These are phyloP conservation scores for Blepharisma japonicum DNA, from an alignment of 73 alveolate genomes.

Conservation along the genomic window DNA sequence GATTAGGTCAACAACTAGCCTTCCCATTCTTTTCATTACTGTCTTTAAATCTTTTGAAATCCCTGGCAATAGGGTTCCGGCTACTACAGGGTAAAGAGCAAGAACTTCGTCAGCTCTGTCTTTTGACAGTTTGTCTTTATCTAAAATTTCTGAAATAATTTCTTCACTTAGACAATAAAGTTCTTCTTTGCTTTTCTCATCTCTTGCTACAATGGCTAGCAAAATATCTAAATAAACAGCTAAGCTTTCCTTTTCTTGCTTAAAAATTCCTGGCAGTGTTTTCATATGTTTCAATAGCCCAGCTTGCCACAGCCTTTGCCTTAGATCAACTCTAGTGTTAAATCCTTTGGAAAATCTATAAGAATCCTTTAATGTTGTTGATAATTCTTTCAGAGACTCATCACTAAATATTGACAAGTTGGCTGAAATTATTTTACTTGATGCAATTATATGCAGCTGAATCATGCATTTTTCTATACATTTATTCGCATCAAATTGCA, in stretches of 20 bases:
- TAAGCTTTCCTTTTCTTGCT: slow-evolving; percentile 44
- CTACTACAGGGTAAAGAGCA: not conserved
- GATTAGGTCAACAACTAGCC: not conserved
- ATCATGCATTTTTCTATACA: slow-evolving; percentile 51
- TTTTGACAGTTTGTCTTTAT: not conserved
- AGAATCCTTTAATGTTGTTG: slow-evolving; percentile 39
- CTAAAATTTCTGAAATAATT: not conserved
- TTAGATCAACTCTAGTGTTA: slow-evolving; percentile 39
- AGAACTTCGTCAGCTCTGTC: not conserved
- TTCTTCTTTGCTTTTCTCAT: not conserved
- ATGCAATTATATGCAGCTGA: slow-evolving; percentile 38
- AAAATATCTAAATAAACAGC: not conserved
- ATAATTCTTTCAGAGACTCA: slow-evolving; percentile 16
- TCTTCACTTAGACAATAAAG: not conserved
- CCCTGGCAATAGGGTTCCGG: not conserved
- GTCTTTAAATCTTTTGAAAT: not conserved
- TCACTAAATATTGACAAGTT: not conserved
- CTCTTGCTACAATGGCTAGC: not conserved
- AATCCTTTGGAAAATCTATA: slow-evolving; percentile 53
- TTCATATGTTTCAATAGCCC: slow-evolving; percentile 55
- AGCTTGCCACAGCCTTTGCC: slow-evolving; percentile 53
- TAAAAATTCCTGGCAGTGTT: slow-evolving; percentile 55
- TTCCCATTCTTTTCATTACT: not conserved
- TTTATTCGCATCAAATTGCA: slow-evolving; percentile 38
- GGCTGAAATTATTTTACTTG: slow-evolving; percentile 36